A percentile compares a stretch with the other conserved stretches of the same genome.
Evolutionary conservation across 2,329 filamentous ascomycete species (phyloP).

Genomic region (Fusarium buharicum): DNA sequence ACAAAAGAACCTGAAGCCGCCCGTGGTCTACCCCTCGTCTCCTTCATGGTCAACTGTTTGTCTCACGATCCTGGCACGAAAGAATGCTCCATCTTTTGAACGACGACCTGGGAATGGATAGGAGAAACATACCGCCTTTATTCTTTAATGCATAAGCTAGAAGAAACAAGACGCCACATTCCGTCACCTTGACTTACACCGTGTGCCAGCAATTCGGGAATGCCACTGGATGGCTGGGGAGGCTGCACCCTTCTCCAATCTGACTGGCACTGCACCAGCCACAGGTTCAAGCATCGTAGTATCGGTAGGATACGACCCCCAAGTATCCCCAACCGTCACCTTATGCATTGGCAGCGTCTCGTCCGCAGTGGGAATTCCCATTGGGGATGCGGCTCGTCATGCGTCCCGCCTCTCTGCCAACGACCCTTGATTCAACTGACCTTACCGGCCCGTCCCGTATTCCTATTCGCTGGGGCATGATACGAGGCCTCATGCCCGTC

Average conservation of each 20-base stretch:
- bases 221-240: constrained; percentile 8
- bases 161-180: constrained; percentile 30
- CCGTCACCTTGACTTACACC: constrained; percentile 10
- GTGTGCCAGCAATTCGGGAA: constrained; percentile 3
- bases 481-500: constrained; percentile 38
- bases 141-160: constrained; percentile 9
- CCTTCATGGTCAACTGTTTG: not conserved
- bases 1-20: not conserved
- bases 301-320: not conserved
- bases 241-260: constrained; percentile 29
- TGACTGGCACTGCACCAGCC: constrained; percentile 20
- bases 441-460: constrained; percentile 25
- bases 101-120: not conserved
- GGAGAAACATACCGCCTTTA: constrained; percentile 6
- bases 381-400: constrained; percentile 36
- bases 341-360: constrained; percentile 21
- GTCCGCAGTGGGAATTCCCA: constrained; percentile 19
- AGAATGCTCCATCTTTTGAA: not conserved
- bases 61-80: not conserved
- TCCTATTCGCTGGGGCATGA: constrained; percentile 34
- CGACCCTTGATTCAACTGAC: constrained; percentile 18
- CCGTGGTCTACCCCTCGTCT: not conserved
- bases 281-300: constrained; percentile 9
- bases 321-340: constrained; percentile 12
- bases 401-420: constrained; percentile 24